Percentiles rank a stretch among this genome's conserved stretches.
phyloP scores from a whole-genome alignment of 2,329 filamentous ascomycete genomes.

The Beauveria scarabaeidicola region DNA sequence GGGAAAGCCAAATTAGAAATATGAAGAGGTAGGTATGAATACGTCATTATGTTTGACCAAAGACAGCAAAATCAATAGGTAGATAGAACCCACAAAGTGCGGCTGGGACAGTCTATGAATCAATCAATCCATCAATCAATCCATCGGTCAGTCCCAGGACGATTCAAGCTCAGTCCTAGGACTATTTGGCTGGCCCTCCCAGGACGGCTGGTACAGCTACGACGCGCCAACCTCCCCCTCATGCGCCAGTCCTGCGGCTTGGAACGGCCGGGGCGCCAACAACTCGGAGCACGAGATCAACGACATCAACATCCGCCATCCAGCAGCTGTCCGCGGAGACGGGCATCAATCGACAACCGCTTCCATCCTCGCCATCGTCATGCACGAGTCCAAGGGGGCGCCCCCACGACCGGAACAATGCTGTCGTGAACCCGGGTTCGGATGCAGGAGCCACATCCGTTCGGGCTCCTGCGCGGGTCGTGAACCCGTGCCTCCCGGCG shows the following conservation, averaged over 20 bases:
- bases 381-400: constrained; percentile 20
- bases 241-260: constrained; percentile 14
- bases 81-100: too few relatives aligned
- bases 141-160: too few relatives aligned
- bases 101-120: too few relatives aligned
- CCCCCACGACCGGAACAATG: constrained; percentile 9
- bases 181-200: too few relatives aligned
- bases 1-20: too few relatives aligned
- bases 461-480: not conserved
- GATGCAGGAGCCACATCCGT: constrained; percentile 10
- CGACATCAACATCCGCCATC: constrained; percentile 3
- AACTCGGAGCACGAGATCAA: constrained; percentile 6
- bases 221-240: constrained; percentile 13
- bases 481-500: constrained; percentile 9
- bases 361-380: constrained; percentile 21
- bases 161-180: too few relatives aligned
- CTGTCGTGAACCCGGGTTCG: constrained; percentile 9
- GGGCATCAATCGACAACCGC: constrained; percentile 9
- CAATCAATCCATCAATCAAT: too few relatives aligned
- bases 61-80: too few relatives aligned
- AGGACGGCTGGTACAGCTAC: too few relatives aligned
- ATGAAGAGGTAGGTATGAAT: too few relatives aligned
- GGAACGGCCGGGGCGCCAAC: constrained; percentile 11
- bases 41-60: too few relatives aligned
- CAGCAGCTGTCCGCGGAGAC: constrained; percentile 1